Conservation (phyloP, 768 basidiomycete genomes). For the Leccinum rimulosum region DNA sequence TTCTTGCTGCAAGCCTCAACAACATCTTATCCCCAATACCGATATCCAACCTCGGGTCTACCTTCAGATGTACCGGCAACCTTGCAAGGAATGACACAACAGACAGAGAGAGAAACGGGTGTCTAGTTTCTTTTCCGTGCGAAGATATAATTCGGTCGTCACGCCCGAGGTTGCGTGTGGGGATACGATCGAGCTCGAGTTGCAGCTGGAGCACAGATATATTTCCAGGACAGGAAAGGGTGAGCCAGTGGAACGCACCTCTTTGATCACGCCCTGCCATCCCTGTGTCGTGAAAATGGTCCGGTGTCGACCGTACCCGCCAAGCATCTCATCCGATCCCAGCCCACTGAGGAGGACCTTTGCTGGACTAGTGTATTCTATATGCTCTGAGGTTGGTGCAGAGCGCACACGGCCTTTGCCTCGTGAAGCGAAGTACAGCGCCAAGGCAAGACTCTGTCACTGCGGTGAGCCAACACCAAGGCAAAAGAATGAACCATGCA, state of each 20-base stretch:
- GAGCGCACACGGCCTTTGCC: slow-evolving; percentile 62
- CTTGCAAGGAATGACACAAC: slow-evolving; percentile 75
- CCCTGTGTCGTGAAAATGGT: slow-evolving; percentile 63
- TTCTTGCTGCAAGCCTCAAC: slow-evolving; percentile 65
- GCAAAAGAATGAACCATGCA: background rate
- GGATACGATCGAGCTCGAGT: slow-evolving; percentile 83
- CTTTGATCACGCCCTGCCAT: slow-evolving; percentile 77
- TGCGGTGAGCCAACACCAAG: slow-evolving; percentile 1
- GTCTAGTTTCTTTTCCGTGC: slow-evolving; percentile 88
- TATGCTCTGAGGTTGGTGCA: slow-evolving; percentile 30
- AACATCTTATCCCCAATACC: slow-evolving; percentile 91
- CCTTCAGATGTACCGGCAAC: slow-evolving; percentile 79
- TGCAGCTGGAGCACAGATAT: slow-evolving; percentile 59
- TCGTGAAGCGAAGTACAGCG: slow-evolving; percentile 89
- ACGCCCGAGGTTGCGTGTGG: slow-evolving; percentile 85
- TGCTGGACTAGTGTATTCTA: slow-evolving; percentile 68
- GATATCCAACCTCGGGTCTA: slow-evolving; percentile 70
- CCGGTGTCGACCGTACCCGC: slow-evolving; percentile 90
- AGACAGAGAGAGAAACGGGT: slow-evolving; percentile 83
- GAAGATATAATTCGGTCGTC: slow-evolving; percentile 94
- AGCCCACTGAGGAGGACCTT: slow-evolving; percentile 86
- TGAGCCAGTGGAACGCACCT: slow-evolving; percentile 46
- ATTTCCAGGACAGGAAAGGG: background rate
- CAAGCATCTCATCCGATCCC: slow-evolving; percentile 93
- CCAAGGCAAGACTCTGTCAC: slow-evolving; percentile 81